Evolutionary conservation across 371 early-diverging fungal species (phyloP).

Genomic region (Lichtheimia ornata): DNA sequence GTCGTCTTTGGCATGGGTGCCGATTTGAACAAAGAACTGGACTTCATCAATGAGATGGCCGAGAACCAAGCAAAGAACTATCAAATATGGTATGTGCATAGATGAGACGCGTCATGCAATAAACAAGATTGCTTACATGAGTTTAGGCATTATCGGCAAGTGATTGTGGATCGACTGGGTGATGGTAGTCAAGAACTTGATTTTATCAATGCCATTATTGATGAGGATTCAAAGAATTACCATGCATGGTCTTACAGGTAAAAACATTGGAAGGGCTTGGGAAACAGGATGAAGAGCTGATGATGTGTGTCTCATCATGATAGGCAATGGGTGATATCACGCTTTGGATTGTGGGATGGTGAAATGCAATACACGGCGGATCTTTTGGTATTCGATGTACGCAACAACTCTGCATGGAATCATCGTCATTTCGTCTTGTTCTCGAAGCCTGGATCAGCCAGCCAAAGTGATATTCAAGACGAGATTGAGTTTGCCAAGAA

Average conservation of each 20-base stretch:
- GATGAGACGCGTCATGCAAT: background rate
- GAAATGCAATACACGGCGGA: constrained; percentile 76
- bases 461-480: constrained; percentile 39
- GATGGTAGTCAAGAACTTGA: constrained; percentile 60
- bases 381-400: constrained; percentile 76
- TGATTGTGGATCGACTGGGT: constrained; percentile 67
- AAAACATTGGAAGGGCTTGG: background rate
- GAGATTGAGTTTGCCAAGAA: constrained; percentile 74
- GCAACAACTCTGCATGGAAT: constrained; percentile 99
- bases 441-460: constrained; percentile 39
- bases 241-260: constrained; percentile 94
- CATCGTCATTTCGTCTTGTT: constrained; percentile 84
- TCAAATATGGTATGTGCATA: constrained; percentile 82
- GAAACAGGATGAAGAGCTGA: background rate
- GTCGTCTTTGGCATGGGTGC: constrained; percentile 64
- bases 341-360: constrained; percentile 76
- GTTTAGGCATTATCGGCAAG: constrained; percentile 87
- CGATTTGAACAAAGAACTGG: constrained; percentile 74
- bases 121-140: no score
- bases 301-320: background rate
- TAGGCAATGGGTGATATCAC: constrained; percentile 88
- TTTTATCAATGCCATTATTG: constrained; percentile 72
- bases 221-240: constrained; percentile 94
- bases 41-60: constrained; percentile 72
- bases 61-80: constrained; percentile 87